A percentile compares a stretch with the other conserved stretches of the same genome.
Evolutionary conservation across 2,329 filamentous ascomycete genomes (phyloP).

Genomic region (Hypoxylon rubiginosum): DNA sequence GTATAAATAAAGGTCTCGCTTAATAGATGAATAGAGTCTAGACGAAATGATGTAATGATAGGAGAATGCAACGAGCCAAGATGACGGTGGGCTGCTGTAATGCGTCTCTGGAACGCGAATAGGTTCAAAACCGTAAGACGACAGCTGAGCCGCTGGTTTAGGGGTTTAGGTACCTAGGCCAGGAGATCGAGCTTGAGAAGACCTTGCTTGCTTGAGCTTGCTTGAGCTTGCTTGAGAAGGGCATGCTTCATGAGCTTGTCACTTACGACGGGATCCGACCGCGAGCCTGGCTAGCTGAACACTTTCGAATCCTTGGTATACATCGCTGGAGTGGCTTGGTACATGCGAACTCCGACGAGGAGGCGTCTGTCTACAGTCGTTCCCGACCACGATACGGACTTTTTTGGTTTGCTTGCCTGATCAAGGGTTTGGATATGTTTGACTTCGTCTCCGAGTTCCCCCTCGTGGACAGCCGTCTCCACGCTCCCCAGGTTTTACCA

Average conservation of each 20-base stretch:
- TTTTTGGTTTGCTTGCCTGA: constrained; percentile 31
- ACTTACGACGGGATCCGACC: constrained; percentile 3
- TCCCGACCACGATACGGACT: constrained; percentile 30
- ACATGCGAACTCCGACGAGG: constrained; percentile 29
- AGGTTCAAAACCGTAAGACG: constrained; percentile 18
- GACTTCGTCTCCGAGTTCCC: constrained; percentile 40
- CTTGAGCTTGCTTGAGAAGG: constrained; percentile 2
- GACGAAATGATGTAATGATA: constrained; percentile 40
- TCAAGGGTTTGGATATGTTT: constrained; percentile 23
- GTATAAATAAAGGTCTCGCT: constrained; percentile 26
- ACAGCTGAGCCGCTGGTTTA: constrained; percentile 29
- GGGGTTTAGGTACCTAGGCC: constrained; percentile 28
- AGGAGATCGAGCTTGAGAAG: not conserved
- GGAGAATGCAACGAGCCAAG: constrained; percentile 9
- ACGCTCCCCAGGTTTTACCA: constrained; percentile 16
- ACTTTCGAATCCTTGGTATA: not conserved
- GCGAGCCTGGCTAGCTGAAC: constrained; percentile 31
- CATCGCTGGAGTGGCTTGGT: constrained; percentile 16
- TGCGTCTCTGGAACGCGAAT: constrained; percentile 23
- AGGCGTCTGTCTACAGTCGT: constrained; percentile 16
- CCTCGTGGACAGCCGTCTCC: constrained; percentile 33
- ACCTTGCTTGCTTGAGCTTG: too few species aligned
- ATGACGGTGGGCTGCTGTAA: constrained; percentile 33
- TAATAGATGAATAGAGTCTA: constrained; percentile 37
- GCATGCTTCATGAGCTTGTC: constrained; percentile 30